Evolutionary conservation across 2,329 filamentous ascomycete genomes (phyloP), one percentile per base, ranked within the genome.

Genomic region (Parafenestella ontariensis): DNA sequence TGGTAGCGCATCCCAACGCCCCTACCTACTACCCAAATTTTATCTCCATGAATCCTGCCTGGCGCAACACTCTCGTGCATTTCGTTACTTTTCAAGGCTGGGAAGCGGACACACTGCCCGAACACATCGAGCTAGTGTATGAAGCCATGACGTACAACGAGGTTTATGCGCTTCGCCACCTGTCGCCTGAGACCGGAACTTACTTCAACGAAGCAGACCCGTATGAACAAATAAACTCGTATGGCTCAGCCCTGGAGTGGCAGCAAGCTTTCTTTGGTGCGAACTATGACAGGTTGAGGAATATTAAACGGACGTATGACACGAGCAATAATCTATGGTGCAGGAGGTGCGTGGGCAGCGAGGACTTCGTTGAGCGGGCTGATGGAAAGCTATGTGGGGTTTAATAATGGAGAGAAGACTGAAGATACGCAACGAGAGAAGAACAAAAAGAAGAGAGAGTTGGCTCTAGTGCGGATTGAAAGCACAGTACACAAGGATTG

Each of bases 201-300:
- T 72, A 71, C 43, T 68, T 70, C 45, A 72, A 72, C 29, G 69
- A 74, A 52, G 49, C 57, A 1, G 66, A 72, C 60, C 41, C 44
- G 13, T 64, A 59, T 28, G 62, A 70, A 41, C n/a, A n/a, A n/a
- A n/a, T n/a, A n/a, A n/a, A n/a, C n/a, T n/a, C n/a, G n/a, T n/a
- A n/a, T n/a, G n/a, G n/a, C n/a, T n/a, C n/a, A n/a, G n/a, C n/a
- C n/a, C 58, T 55, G n/a, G 49, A 65, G 2, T 74, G 68, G 68
- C 65, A 72, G 45, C 3, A 55, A 4, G 37, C 54, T 0, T 71
- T 72, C 36, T 72, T 55, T 17, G 66, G 66, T 0, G 31, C 44
- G 0, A 46, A 62, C 29, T 72, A 72, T 52, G 48, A 21, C 2
- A 52, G 39, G 20, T 43, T 73, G 15, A 48, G 13, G 15, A 17